Base-by-base conservation (phyloP, 2,329 filamentous ascomycete species). In the Cladosporium colombiae region DNA sequence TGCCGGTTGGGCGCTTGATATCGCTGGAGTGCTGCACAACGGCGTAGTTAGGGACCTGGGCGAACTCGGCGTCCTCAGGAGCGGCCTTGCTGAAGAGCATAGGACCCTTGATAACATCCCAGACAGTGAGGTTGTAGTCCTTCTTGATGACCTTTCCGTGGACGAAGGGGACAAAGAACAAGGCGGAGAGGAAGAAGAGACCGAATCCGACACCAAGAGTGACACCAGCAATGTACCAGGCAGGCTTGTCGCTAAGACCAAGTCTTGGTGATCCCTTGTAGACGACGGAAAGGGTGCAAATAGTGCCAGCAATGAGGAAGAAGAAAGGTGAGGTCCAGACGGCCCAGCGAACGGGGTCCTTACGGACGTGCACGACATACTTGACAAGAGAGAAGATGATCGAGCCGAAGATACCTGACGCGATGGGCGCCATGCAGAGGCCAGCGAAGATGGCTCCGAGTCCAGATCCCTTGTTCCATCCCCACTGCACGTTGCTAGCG, bases 31-130 rank as follows among this genome's bases (percentile, higher is more conserved):
- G 81, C 76, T 93, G 90, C 31, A 93, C 80, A 50, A 93, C 90
- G 56, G 89, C 89, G 74, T 93, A 94, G 82, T 93, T 84, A 75
- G 90, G 91, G 11, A 93, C 87, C 4, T 79, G 77, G 70, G 86
- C 86, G 21, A 75, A 70, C 63, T 88, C 84, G 44, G 83, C 82
- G 58, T 85, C 83, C 1, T 79, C 78, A 25, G 84, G 83, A 23
- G 82, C 76, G 0, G 85, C 82, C 58, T 90, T 89, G 40, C 78
- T 82, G 81, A 73, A 74, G 21, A 81, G 73, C 3, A 78, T 68
- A 27, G 77, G 77, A 8, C 77, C 77, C 29, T 73, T 49, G 59
- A 74, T 65, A 25, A 79, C 69, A 57, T 76, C 69, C 69, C 74
- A 78, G 65, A 70, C 72, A 50, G 69, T 68, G 21, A 78, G 37